Conservation (phyloP, 179 eudicot species). For the Heliamphora pulchella region DNA sequence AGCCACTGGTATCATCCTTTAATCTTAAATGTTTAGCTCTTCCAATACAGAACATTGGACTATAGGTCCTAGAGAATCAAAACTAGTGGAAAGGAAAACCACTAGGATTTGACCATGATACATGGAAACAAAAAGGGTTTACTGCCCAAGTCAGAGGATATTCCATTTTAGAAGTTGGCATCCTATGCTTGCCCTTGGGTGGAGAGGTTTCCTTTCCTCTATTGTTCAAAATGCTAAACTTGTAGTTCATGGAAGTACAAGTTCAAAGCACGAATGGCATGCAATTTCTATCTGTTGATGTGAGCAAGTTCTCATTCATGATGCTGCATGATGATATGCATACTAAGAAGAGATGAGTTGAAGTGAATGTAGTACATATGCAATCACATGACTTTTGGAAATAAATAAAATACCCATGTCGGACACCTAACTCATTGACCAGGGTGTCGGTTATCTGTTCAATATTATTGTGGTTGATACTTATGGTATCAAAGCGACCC, state of each 20-base stretch:
- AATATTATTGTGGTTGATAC: too few relatives aligned
- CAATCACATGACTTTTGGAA: too few relatives aligned
- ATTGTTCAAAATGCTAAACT: not conserved
- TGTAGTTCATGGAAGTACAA: not conserved
- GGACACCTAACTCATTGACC: too few relatives aligned
- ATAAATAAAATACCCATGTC: too few relatives aligned
- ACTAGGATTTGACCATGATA: not conserved
- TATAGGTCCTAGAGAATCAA: not conserved
- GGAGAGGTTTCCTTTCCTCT: not conserved
- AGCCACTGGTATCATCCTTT: not conserved
- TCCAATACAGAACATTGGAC: not conserved
- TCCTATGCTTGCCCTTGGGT: not conserved
- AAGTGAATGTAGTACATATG: too few relatives aligned
- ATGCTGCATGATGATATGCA: not conserved
- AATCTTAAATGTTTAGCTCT: not conserved
- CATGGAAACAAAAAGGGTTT: too few relatives aligned
- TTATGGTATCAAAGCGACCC: too few relatives aligned
- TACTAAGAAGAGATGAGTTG: too few relatives aligned
- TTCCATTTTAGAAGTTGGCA: not conserved
- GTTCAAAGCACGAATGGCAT: not conserved
- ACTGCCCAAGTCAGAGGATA: not conserved
- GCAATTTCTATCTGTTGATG: not conserved
- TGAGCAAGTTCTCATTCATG: not conserved
- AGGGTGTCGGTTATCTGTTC: too few relatives aligned
- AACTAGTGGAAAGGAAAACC: not conserved